Evolutionary conservation across 306 rosid species (phyloP), one percentile per base, ranked within the genome.

Genomic region (Hippophae tibetana): DNA sequence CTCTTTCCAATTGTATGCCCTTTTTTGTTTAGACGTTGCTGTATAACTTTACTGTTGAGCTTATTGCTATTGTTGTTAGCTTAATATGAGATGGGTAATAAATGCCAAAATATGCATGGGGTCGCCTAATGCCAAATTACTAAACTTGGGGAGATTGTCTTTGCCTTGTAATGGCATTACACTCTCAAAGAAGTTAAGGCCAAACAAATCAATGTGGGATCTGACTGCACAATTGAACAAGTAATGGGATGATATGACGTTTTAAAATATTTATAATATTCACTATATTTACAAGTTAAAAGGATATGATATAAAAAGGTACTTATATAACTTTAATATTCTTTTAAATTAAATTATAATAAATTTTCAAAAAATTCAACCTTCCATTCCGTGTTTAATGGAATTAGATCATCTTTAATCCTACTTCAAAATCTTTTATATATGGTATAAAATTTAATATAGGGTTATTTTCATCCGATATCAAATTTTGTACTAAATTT

Each of bases 31-130:
- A 31, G 38, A 74, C 74, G 79, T 73, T 83, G 82, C 55, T 63
- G 77, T 79, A 74, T 78, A 85, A 64, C 79, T 75, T 75, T 88
- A 79, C 78, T 77, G 76, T 75, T 69, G 86, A 83, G 82, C 81
- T 83, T 82, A 78, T 80, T 70, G 43, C 70, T 81, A 81, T 72
- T 84, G 56, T 77, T 81, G 79, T 76, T 76, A 82, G 84, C 77
- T 78, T 72, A 31, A 72, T 79, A 87, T 75, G 89, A 77, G 79
- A 75, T 76, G 86, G 80, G 79, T 76, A 89, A 89, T 89, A 89
- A 89, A 86, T 86, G 84, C 79, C 76, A 69, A 83, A 77, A 72
- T 81, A 68, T 75, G 82, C 73, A 70, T 74, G 83, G 81, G 38
- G 38, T 4, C 38, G 5, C 5, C 23, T 18, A 18, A 31, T 31